Conservation (phyloP, 1,284 basidiomycete species). For the Ustanciosporium gigantosporum region DNA sequence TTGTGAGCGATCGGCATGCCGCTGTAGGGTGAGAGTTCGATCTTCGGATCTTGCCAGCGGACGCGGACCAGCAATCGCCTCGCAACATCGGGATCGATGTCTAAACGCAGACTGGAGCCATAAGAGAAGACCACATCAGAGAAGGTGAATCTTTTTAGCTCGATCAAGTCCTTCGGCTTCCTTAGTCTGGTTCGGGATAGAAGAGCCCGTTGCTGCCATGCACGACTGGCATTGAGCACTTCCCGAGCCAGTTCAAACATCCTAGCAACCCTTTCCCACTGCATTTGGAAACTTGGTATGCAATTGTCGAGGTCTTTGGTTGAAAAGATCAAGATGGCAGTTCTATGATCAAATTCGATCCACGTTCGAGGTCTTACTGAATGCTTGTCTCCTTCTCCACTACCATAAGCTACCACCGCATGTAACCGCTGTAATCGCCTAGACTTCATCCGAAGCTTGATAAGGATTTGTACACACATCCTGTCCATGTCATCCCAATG, state of each 20-base stretch:
- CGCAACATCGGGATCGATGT: neutral
- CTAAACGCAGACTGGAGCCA: constrained; percentile 62
- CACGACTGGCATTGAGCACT: constrained; percentile 59
- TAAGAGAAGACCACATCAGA: constrained; percentile 63
- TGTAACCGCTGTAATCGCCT: constrained; percentile 20
- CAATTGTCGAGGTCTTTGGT: constrained; percentile 83
- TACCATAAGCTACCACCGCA: constrained; percentile 12
- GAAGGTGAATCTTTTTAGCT: constrained; percentile 10
- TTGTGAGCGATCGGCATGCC: constrained; percentile 10
- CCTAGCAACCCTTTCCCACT: constrained; percentile 87
- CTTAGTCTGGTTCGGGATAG: constrained; percentile 16
- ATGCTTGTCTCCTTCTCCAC: constrained; percentile 64
- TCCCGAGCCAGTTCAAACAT: constrained; percentile 88
- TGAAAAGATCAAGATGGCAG: constrained; percentile 81
- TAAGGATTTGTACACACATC: constrained; percentile 65
- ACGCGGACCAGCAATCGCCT: constrained; percentile 16
- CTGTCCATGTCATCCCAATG: constrained; percentile 85
- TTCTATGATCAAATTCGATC: constrained; percentile 76
- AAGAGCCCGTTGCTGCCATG: constrained; percentile 32
- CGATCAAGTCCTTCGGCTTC: constrained; percentile 17
- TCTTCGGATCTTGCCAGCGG: constrained; percentile 35
- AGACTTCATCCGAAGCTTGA: constrained; percentile 68
- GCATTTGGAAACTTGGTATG: constrained; percentile 82
- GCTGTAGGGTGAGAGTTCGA: constrained; percentile 12
- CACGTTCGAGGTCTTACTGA: constrained; percentile 79